Conservation (phyloP, 129 eudicot genomes). For the Flaveria trinervia region DNA sequence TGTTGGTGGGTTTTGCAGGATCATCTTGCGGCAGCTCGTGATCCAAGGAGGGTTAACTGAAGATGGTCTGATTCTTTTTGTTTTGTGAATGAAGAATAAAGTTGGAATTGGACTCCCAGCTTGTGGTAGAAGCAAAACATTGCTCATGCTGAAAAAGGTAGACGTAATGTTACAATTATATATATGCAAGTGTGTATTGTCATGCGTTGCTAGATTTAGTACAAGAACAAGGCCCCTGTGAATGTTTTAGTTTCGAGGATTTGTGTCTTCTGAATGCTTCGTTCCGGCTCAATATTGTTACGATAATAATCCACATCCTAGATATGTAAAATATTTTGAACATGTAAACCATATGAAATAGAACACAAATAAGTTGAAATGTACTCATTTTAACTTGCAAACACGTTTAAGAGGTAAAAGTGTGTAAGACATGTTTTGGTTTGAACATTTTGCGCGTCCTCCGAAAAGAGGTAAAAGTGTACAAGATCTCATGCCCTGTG, state of each 20-base stretch:
- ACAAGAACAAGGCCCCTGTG: constrained; percentile 7
- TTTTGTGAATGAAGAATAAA: constrained; percentile 27
- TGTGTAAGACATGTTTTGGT: not conserved
- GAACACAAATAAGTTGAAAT: not conserved
- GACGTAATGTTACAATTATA: constrained; percentile 12
- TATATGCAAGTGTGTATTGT: constrained; percentile 21
- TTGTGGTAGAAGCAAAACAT: constrained; percentile 7
- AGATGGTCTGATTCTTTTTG: not conserved
- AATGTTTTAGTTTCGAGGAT: constrained; percentile 17
- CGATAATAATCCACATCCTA: no score
- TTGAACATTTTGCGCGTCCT: not conserved
- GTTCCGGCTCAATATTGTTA: not conserved
- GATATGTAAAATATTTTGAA: not conserved
- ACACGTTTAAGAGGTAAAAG: not conserved
- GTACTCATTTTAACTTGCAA: not conserved
- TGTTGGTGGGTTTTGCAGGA: constrained; percentile 59
- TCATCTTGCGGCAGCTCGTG: constrained; percentile 95
- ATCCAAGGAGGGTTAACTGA: constrained; percentile 66
- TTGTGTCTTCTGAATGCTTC: not conserved
- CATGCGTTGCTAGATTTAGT: not conserved
- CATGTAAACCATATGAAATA: not conserved
- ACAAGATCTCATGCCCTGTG: no score
- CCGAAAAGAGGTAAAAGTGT: not conserved
- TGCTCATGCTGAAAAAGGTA: constrained; percentile 24
- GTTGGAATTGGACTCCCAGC: not conserved